Conservation (phyloP, 805 yeast genomes). For the Metschnikowia anglica region DNA sequence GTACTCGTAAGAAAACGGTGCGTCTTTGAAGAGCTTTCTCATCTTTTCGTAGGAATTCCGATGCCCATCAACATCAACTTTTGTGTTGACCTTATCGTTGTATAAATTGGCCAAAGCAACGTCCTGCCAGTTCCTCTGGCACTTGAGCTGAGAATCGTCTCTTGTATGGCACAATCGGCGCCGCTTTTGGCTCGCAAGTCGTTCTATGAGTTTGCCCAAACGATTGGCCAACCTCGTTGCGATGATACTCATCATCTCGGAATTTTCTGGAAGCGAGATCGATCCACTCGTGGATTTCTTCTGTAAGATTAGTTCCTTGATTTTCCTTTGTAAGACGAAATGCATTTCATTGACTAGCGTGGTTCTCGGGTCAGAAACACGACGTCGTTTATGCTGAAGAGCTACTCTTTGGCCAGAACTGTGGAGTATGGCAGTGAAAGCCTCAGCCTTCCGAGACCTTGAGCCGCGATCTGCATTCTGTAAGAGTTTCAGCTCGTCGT, state of each 20-base stretch:
- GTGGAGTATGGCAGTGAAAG: background rate
- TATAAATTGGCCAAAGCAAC: constrained; percentile 13
- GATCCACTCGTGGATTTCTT: background rate
- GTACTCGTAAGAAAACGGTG: constrained; percentile 29
- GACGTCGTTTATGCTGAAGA: constrained; percentile 4
- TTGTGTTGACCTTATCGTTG: constrained; percentile 2
- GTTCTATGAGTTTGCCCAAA: constrained; percentile 7
- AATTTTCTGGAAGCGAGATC: background rate
- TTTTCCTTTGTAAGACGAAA: constrained; percentile 11
- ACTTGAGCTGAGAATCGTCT: background rate
- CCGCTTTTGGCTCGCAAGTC: background rate
- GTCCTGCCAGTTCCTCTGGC: constrained; percentile 18
- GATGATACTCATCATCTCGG: constrained; percentile 9
- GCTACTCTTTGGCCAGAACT: background rate
- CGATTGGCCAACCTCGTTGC: constrained; percentile 18
- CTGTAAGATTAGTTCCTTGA: background rate
- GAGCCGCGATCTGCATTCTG: background rate
- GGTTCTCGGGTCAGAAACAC: constrained; percentile 10
- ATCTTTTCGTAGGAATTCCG: constrained; percentile 24
- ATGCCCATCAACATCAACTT: constrained; percentile 11
- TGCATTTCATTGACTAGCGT: constrained; percentile 20
- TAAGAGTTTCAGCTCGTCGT: background rate
- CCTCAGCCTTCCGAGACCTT: background rate
- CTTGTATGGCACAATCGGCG: background rate
- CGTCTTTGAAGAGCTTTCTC: constrained; percentile 27